Evolutionary conservation across 2,329 filamentous ascomycete genomes (phyloP).

Genomic region (Bisporella sp.): DNA sequence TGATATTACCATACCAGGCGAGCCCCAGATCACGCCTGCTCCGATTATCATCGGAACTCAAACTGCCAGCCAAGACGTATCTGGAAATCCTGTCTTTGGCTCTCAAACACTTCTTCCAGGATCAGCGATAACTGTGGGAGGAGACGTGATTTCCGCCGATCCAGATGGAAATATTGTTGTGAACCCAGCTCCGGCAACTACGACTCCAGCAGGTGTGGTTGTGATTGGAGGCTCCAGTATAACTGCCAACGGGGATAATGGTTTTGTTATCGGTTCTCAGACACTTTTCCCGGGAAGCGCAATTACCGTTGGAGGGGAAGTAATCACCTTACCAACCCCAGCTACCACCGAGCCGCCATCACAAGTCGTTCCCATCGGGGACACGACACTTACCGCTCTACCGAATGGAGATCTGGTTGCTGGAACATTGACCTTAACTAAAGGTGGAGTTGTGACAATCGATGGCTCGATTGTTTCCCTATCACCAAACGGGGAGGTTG

Average conservation of each 20-base stretch:
- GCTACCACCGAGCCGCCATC: constrained; percentile 1
- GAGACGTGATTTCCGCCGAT: constrained; percentile 17
- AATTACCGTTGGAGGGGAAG: constrained; percentile 10
- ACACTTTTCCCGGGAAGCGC: constrained; percentile 10
- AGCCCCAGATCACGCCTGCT: constrained; percentile 4
- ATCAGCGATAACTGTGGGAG: constrained; percentile 9
- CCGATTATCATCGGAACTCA: constrained; percentile 16
- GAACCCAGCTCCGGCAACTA: constrained; percentile 2
- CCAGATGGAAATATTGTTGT: neutral
- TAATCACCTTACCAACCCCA: constrained; percentile 11
- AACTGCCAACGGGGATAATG: constrained; percentile 13
- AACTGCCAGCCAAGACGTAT: constrained; percentile 12
- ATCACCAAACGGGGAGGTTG: constrained; percentile 5
- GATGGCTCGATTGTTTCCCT: constrained; percentile 8
- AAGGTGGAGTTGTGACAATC: constrained; percentile 7
- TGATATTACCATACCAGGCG: constrained; percentile 1
- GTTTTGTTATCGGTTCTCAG: constrained; percentile 13
- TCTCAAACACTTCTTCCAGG: constrained; percentile 11
- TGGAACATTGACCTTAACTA: constrained; percentile 9
- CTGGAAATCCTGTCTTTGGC: constrained; percentile 8
- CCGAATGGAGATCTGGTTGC: constrained; percentile 5
- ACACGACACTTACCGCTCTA: neutral
- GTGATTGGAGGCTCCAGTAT: constrained; percentile 14
- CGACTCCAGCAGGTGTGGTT: constrained; percentile 8
- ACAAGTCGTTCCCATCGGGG: constrained; percentile 5